These are phyloP conservation scores for Periconia digitata DNA, from an alignment of 2,329 filamentous ascomycete genomes.

Conservation along the genomic window DNA sequence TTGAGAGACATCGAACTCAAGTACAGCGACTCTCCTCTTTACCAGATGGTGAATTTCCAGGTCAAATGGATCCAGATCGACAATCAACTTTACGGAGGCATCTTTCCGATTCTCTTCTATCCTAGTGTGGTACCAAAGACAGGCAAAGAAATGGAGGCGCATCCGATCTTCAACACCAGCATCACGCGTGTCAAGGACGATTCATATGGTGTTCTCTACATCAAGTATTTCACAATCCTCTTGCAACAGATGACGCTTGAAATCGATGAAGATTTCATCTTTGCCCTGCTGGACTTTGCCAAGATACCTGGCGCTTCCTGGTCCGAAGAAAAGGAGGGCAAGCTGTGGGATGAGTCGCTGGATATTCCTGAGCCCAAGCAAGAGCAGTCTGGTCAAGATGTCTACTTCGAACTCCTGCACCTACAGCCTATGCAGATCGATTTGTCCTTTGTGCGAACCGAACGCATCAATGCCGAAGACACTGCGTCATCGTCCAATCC, in stretches of 20 bases:
- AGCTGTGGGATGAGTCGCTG: conserved; percentile 83
- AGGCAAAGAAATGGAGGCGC: conserved; percentile 91
- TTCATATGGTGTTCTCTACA: conserved; percentile 94
- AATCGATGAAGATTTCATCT: conserved; percentile 97
- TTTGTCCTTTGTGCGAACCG: conserved; percentile 93
- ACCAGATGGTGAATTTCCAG: conserved; percentile 85
- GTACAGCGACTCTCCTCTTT: conserved; percentile 88
- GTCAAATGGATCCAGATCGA: conserved; percentile 99
- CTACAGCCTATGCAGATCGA: conserved; percentile 98
- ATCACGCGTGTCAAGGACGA: conserved; percentile 96
- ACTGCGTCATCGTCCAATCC: conserved; percentile 86
- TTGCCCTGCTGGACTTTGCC: conserved; percentile 90
- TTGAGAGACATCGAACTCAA: conserved; percentile 88
- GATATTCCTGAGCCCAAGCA: conserved; percentile 91
- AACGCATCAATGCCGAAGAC: conserved; percentile 94
- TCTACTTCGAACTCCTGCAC: conserved; percentile 97
- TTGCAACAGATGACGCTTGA: conserved; percentile 98
- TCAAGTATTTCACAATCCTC: conserved; percentile 94
- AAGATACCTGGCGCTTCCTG: conserved; percentile 90
- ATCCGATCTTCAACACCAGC: conserved; percentile 90
- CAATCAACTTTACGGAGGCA: conserved; percentile 96
- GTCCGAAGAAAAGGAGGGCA: conserved; percentile 80
- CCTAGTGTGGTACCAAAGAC: conserved; percentile 97
- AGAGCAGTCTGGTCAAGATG: conserved; percentile 83
- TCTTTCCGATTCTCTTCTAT: conserved; percentile 96